Evolutionary conservation across 78 protist species (phyloP).

Genomic region (Cavenderia fasciculata): DNA sequence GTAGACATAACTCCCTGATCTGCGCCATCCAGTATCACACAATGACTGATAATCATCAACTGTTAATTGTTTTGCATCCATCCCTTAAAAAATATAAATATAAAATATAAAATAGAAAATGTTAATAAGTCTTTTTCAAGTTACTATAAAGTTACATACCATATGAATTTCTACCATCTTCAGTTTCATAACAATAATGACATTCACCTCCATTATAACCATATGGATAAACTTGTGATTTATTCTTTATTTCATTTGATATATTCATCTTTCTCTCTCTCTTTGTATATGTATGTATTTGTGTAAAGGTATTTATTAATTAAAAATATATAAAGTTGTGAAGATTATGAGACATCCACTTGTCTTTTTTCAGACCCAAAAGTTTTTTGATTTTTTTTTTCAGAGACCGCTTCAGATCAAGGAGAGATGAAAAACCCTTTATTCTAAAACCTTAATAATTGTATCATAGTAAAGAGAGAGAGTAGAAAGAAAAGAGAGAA

Average conservation of each 20-base stretch:
- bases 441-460: too few relatives aligned
- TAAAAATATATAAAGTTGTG: neutral
- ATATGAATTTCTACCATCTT: slow-evolving; percentile 52
- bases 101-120: neutral
- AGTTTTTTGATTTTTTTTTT: neutral
- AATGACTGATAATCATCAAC: slow-evolving; percentile 52
- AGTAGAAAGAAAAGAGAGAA: too few relatives aligned
- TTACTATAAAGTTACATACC: too few relatives aligned
- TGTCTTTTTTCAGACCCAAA: neutral
- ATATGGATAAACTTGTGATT: slow-evolving; percentile 35
- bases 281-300: neutral
- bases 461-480: too few relatives aligned
- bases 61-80: slow-evolving; percentile 13
- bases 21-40: slow-evolving; percentile 81
- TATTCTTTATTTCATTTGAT: neutral
- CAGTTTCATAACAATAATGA: slow-evolving; percentile 42
- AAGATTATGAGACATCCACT: neutral
- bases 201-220: slow-evolving; percentile 35
- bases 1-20: slow-evolving; percentile 79
- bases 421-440: too few relatives aligned
- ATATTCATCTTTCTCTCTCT: neutral
- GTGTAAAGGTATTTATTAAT: neutral
- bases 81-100: neutral
- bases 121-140: too few relatives aligned
- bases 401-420: too few relatives aligned